Conservation (phyloP, 2,329 filamentous ascomycete species). For the Orbilia ellipsospora region DNA sequence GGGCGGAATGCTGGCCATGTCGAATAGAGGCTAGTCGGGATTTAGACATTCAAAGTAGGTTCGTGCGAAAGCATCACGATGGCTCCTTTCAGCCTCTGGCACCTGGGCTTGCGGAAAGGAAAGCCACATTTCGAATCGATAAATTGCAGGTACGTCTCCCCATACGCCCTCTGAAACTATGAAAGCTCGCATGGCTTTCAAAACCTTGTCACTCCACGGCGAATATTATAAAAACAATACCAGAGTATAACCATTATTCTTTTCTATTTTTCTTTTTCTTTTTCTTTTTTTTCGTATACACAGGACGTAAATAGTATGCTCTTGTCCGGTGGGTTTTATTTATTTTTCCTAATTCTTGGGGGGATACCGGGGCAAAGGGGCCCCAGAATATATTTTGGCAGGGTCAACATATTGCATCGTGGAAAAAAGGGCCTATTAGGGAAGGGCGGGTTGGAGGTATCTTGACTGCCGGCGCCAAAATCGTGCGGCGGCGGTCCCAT, state of each 20-base stretch:
- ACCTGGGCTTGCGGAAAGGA: conserved; percentile 43
- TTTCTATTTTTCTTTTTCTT: conserved; percentile 14
- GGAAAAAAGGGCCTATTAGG: conserved; percentile 12
- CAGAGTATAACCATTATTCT: conserved; percentile 19
- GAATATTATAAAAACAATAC: conserved; percentile 47
- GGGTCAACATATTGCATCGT: conserved; percentile 14
- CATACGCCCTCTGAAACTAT: conserved; percentile 55
- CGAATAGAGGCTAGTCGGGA: conserved; percentile 26
- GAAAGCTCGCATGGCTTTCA: conserved; percentile 49
- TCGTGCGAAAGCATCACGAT: conserved; percentile 54
- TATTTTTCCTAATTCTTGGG: conserved; percentile 16
- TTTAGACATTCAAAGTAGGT: conserved; percentile 25
- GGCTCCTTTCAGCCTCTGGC: conserved; percentile 53
- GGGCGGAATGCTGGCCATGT: conserved; percentile 43
- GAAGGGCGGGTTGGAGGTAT: conserved; percentile 29
- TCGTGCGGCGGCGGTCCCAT: conserved; percentile 51
- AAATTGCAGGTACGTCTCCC: conserved; percentile 53
- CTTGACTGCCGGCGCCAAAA: conserved; percentile 51
- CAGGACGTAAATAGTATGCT: background rate
- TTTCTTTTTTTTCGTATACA: conserved; percentile 2
- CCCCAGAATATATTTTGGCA: background rate
- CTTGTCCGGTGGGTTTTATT: background rate
- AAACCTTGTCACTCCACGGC: conserved; percentile 52
- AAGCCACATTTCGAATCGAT: conserved; percentile 55
- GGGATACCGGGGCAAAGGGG: conserved; percentile 21